Conservation (phyloP, 1,284 basidiomycete species). For the Stygiomarasmius scandens region DNA sequence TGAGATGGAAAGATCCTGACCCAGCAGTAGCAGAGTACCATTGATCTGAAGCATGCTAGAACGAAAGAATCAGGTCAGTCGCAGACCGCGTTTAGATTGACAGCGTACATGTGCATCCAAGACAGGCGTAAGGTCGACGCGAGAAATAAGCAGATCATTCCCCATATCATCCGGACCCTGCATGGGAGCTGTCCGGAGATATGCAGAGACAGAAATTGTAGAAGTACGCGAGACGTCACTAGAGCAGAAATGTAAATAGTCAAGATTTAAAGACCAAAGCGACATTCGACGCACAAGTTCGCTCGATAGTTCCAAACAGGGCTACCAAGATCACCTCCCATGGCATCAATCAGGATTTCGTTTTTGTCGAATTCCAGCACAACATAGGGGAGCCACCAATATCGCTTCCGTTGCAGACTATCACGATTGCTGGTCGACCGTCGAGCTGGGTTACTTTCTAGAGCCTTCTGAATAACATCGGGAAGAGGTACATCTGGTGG, state of each 20-base stretch:
- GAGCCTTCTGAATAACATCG: slow-evolving; percentile 83
- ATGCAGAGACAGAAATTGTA: slow-evolving; percentile 88
- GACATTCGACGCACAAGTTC: slow-evolving; percentile 74
- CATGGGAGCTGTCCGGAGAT: slow-evolving; percentile 76
- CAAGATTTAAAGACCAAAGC: not conserved
- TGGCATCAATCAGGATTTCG: slow-evolving; percentile 94
- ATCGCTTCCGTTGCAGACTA: slow-evolving; percentile 86
- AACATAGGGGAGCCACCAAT: slow-evolving; percentile 97
- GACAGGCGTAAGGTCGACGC: slow-evolving; percentile 87
- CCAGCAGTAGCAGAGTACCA: slow-evolving; percentile 91
- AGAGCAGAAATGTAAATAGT: slow-evolving; percentile 10
- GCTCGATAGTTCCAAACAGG: slow-evolving; percentile 97
- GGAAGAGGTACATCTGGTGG: slow-evolving; percentile 79
- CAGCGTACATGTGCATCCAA: slow-evolving; percentile 75
- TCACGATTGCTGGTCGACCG: slow-evolving; percentile 75
- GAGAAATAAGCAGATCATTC: slow-evolving; percentile 81
- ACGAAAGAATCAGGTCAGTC: not conserved
- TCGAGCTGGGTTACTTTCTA: slow-evolving; percentile 59
- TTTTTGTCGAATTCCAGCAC: slow-evolving; percentile 99
- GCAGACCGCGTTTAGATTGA: slow-evolving; percentile 14
- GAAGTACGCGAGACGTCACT: slow-evolving; percentile 89
- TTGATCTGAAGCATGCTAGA: slow-evolving; percentile 73
- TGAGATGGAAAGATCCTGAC: slow-evolving; percentile 92
- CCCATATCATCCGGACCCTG: slow-evolving; percentile 88
- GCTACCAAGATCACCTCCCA: slow-evolving; percentile 83